Percentiles rank a stretch among this genome's conserved stretches.
These are phyloP conservation scores for Solanum neorickii DNA, from an alignment of 257 asterid genomes.

Conservation along the genomic window DNA sequence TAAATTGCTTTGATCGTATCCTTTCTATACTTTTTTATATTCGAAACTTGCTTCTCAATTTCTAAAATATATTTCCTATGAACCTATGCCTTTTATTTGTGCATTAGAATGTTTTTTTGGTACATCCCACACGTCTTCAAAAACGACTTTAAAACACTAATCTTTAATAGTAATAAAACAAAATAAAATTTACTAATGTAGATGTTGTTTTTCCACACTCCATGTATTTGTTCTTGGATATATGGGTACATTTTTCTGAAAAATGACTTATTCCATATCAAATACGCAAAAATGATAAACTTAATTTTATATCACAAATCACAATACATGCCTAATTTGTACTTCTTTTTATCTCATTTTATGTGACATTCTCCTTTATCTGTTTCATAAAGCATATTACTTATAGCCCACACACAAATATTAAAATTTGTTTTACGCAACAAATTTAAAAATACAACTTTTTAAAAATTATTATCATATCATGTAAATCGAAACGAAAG, in stretches of 20 bases:
- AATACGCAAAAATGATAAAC: not conserved
- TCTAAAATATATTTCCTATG: accelerated
- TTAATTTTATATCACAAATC: too few species aligned
- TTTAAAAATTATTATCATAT: too few species aligned
- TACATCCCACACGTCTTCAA: too few species aligned
- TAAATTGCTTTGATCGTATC: not conserved
- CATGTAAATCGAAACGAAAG: too few species aligned
- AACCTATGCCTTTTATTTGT: accelerated
- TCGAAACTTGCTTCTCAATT: accelerated
- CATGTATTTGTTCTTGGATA: not conserved
- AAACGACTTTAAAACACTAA: too few species aligned
- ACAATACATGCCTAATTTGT: too few species aligned
- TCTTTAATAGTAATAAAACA: not conserved
- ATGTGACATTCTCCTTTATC: too few species aligned
- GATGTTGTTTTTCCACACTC: not conserved
- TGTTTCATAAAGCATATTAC: too few species aligned
- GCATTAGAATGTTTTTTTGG: accelerated
- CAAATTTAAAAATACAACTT: too few species aligned
- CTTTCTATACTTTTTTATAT: too few species aligned
- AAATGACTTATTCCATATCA: not conserved
- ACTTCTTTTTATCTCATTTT: not conserved
- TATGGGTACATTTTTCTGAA: not conserved
- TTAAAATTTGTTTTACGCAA: too few species aligned
- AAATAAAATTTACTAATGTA: not conserved
- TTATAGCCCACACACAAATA: not conserved